Evolutionary conservation across 225 moss, liverwort and hornwort species (phyloP).

Genomic region (Sphagnum tenellum): DNA sequence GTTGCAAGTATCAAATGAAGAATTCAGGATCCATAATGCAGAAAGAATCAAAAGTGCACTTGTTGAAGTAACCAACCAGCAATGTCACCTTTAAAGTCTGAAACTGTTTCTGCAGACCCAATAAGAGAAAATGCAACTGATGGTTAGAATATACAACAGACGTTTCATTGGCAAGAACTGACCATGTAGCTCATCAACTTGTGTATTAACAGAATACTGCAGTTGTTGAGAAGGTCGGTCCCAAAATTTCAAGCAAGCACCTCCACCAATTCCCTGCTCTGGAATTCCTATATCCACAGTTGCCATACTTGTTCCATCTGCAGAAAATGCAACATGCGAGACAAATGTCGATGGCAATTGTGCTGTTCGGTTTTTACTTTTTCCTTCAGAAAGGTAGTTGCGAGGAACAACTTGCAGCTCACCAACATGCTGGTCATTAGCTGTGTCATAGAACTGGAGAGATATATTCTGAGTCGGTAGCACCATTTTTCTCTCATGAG

Average conservation of each 20-base stretch:
- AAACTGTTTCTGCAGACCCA: too few relatives aligned
- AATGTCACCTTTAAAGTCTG: too few relatives aligned
- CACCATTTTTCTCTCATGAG: constrained; percentile 57
- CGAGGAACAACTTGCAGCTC: constrained; percentile 64
- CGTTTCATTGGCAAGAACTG: constrained; percentile 10
- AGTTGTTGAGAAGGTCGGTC: constrained; percentile 28
- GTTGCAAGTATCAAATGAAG: too few relatives aligned
- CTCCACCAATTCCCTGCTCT: constrained; percentile 62
- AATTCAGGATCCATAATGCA: too few relatives aligned
- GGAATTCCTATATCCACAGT: constrained; percentile 72
- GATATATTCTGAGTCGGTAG: constrained; percentile 64
- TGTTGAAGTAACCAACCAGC: neutral
- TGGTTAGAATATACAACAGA: neutral
- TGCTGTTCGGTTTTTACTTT: constrained; percentile 4
- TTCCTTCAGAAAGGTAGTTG: constrained; percentile 26
- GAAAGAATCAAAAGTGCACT: neutral
- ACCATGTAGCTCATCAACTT: constrained; percentile 65
- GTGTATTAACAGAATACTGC: constrained; percentile 51
- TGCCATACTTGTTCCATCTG: constrained; percentile 68
- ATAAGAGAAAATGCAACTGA: too few relatives aligned
- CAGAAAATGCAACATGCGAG: constrained; percentile 76
- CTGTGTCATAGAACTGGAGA: constrained; percentile 71
- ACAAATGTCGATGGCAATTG: constrained; percentile 48
- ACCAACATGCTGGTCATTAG: constrained; percentile 38
- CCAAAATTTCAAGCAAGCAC: constrained; percentile 69